A percentile compares a stretch with the other conserved stretches of the same genome.
Evolutionary conservation across 2,329 filamentous ascomycete genomes (phyloP).

Genomic region (Alternaria conjuncta): DNA sequence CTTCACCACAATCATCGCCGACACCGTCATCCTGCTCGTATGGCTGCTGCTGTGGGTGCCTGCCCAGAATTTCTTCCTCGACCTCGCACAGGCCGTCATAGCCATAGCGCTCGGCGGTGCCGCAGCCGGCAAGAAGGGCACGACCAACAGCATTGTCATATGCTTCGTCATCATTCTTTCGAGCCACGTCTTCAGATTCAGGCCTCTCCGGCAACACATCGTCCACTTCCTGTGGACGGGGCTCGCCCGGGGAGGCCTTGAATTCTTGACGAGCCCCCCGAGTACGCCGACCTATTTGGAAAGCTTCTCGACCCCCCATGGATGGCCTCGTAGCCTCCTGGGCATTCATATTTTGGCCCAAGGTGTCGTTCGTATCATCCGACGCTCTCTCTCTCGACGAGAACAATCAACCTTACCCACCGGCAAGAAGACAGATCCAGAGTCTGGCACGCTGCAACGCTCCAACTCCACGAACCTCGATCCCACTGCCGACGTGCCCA

Average conservation of each 20-base stretch:
- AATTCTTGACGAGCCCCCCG: conserved; percentile 48
- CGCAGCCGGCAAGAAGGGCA: conserved; percentile 70
- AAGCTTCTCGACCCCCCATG: conserved; percentile 58
- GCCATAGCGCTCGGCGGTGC: conserved; percentile 88
- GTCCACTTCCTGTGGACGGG: conserved; percentile 49
- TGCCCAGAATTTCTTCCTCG: conserved; percentile 84
- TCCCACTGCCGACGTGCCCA: conserved; percentile 59
- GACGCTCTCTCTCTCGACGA: conserved; percentile 53
- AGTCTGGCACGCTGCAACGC: conserved; percentile 57
- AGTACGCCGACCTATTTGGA: conserved; percentile 43
- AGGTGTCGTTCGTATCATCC: conserved; percentile 72
- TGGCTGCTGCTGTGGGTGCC: conserved; percentile 90
- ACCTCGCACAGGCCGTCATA: conserved; percentile 91
- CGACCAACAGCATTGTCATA: conserved; percentile 73
- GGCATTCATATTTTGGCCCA: conserved; percentile 79
- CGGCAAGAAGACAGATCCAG: conserved; percentile 62
- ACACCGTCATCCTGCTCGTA: conserved; percentile 79
- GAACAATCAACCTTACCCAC: conserved; percentile 43
- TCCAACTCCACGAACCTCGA: conserved; percentile 43
- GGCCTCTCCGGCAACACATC: conserved; percentile 54
- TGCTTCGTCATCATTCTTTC: conserved; percentile 71
- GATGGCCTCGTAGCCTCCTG: conserved; percentile 71
- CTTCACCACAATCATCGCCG: conserved; percentile 82
- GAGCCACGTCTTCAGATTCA: conserved; percentile 61
- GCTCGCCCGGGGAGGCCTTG: conserved; percentile 50